These are phyloP conservation scores for Lepraria neglecta DNA, from an alignment of 495 filamentous ascomycete species.

Conservation along the genomic window DNA sequence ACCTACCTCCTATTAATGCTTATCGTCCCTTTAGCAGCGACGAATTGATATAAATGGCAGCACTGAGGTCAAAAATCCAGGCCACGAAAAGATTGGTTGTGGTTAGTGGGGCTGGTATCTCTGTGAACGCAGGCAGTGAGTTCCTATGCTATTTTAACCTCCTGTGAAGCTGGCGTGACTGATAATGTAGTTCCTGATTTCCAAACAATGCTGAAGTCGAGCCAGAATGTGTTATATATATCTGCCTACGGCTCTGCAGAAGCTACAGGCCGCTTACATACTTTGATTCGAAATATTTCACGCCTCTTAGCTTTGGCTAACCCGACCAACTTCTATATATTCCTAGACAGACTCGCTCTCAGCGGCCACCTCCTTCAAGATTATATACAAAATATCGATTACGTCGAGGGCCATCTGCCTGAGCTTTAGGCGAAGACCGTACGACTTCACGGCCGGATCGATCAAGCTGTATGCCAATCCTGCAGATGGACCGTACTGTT, in stretches of 20 bases:
- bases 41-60: no score
- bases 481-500: not conserved
- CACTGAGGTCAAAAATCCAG: not conserved
- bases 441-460: conserved; percentile 6
- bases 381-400: conserved; percentile 5
- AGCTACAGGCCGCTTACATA: not conserved
- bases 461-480: not conserved
- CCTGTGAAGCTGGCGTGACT: not conserved
- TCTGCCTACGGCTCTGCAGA: not conserved
- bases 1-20: no score
- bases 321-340: not conserved
- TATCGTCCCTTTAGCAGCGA: no score
- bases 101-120: conserved; percentile 3
- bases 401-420: conserved; percentile 1
- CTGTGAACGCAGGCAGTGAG: conserved; percentile 7
- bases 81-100: not conserved
- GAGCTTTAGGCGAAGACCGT: conserved; percentile 4
- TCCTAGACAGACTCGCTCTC: not conserved
- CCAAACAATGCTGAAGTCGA: not conserved
- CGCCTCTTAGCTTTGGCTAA: not conserved
- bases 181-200: conserved; percentile 5
- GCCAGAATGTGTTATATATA: not conserved
- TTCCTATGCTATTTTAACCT: not conserved
- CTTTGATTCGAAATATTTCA: conserved; percentile 2
- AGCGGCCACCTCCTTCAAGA: not conserved